A percentile compares a stretch with the other conserved stretches of the same genome.
Evolutionary conservation across 192 early-diverging fungal genomes (phyloP).

Genomic region (Bifiguratus adelaidae): DNA sequence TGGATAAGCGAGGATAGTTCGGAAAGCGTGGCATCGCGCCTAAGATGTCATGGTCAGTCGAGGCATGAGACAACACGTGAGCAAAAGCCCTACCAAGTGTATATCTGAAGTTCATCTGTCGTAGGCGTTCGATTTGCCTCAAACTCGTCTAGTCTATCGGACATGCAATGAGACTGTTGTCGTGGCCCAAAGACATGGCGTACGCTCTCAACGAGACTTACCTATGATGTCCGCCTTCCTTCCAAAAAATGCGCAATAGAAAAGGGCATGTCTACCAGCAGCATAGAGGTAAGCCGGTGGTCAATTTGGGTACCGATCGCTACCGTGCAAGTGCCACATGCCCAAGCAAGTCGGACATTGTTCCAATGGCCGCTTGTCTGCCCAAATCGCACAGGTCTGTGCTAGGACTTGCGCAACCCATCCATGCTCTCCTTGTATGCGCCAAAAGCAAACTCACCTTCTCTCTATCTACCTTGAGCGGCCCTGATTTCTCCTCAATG

Average conservation of each 20-base stretch:
- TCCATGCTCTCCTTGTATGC: too few species aligned
- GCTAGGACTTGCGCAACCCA: too few species aligned
- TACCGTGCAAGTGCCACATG: too few species aligned
- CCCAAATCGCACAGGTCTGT: too few species aligned
- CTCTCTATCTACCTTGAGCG: too few species aligned
- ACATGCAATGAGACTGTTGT: neutral
- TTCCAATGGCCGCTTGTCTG: too few species aligned
- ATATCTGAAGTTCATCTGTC: slow-evolving; percentile 33
- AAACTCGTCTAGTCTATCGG: slow-evolving; percentile 16
- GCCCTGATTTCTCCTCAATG: too few species aligned
- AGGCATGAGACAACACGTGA: neutral
- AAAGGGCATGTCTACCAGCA: slow-evolving; percentile 46
- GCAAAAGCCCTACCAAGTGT: slow-evolving; percentile 35
- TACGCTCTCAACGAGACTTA: slow-evolving; percentile 4
- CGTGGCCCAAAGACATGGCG: neutral
- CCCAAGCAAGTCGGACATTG: too few species aligned
- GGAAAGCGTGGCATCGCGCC: slow-evolving; percentile 49
- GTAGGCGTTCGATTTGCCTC: slow-evolving; percentile 22
- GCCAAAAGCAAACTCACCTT: too few species aligned
- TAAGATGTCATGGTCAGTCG: slow-evolving; percentile 6
- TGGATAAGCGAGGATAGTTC: slow-evolving; percentile 43
- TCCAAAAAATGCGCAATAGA: slow-evolving; percentile 38
- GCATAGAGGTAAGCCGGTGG: too few species aligned
- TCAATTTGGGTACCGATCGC: too few species aligned
- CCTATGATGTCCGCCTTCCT: slow-evolving; percentile 24